Evolutionary conservation across 2,329 filamentous ascomycete genomes (phyloP).

Genomic region (Parafenestella ontariensis): DNA sequence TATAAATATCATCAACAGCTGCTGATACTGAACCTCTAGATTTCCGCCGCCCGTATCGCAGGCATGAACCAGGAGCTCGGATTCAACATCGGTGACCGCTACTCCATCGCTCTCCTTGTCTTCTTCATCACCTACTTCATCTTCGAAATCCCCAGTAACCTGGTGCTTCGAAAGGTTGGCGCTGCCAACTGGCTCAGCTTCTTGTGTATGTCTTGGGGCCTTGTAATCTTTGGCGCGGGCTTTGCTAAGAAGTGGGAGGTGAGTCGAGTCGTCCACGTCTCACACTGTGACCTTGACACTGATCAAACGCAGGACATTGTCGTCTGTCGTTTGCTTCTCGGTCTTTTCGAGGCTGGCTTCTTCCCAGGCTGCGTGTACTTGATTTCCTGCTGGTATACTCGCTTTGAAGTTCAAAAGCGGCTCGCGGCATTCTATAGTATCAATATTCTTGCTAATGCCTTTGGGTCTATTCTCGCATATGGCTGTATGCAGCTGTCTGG

Average conservation of each 20-base stretch:
- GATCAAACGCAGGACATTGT: conserved; percentile 16
- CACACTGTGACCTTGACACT: background rate
- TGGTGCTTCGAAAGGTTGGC: conserved; percentile 52
- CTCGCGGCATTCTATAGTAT: conserved; percentile 59
- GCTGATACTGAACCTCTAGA: conserved; percentile 1
- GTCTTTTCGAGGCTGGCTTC: conserved; percentile 29
- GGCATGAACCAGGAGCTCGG: conserved; percentile 56
- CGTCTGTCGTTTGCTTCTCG: conserved; percentile 27
- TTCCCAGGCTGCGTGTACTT: conserved; percentile 23
- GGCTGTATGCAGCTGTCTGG: conserved; percentile 37
- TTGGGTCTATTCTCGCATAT: conserved; percentile 60
- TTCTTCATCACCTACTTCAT: conserved; percentile 62
- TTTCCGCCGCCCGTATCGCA: conserved; percentile 46
- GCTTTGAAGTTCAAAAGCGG: conserved; percentile 59
- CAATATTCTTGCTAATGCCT: conserved; percentile 60
- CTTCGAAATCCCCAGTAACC: conserved; percentile 60
- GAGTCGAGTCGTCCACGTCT: background rate
- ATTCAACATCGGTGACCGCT: conserved; percentile 52
- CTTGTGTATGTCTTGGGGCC: conserved; percentile 28
- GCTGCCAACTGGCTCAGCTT: conserved; percentile 31
- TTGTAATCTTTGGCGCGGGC: conserved; percentile 24
- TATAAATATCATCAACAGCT: background rate
- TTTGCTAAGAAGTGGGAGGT: conserved; percentile 26
- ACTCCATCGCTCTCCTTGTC: conserved; percentile 57
- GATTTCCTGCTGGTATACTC: conserved; percentile 51